Percentiles rank a stretch among this genome's conserved stretches.
These are phyloP conservation scores for Acidiella bohemica DNA, from an alignment of 495 filamentous ascomycete species.

Conservation along the genomic window DNA sequence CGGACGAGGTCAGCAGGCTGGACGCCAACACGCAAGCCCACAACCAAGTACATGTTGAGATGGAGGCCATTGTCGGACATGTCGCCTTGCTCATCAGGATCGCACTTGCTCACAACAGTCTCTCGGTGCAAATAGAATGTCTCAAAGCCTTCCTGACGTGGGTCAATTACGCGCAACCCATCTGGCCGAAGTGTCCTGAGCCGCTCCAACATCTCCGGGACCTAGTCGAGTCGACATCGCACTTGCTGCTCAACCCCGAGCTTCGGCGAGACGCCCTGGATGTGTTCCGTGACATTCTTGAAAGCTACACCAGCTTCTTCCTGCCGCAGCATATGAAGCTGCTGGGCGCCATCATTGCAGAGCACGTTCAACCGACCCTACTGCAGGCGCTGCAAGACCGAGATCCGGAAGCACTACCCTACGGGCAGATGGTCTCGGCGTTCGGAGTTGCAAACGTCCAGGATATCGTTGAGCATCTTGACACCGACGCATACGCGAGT, in stretches of 20 bases:
- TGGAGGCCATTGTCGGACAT: slow-evolving; percentile 14
- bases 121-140: slow-evolving; percentile 2
- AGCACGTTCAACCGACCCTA: slow-evolving; percentile 7
- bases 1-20: slow-evolving; percentile 61
- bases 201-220: slow-evolving; percentile 42
- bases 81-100: slow-evolving; percentile 1
- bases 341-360: slow-evolving; percentile 39
- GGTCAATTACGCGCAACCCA: slow-evolving; percentile 53
- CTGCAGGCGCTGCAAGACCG: slow-evolving; percentile 5
- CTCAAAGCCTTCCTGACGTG: slow-evolving; percentile 37
- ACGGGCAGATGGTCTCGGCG: slow-evolving; percentile 14
- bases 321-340: slow-evolving; percentile 38
- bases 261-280: slow-evolving; percentile 48
- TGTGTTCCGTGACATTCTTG: slow-evolving; percentile 49
- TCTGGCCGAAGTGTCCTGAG: slow-evolving; percentile 38
- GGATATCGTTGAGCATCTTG: slow-evolving; percentile 11
- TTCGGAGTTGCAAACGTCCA: slow-evolving; percentile 15
- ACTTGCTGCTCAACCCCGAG: slow-evolving; percentile 40
- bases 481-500: not conserved
- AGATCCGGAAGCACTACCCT: slow-evolving; percentile 6
- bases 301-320: slow-evolving; percentile 51
- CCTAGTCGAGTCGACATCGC: slow-evolving; percentile 41
- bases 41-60: slow-evolving; percentile 6
- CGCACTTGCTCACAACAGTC: not conserved
- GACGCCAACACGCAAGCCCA: slow-evolving; percentile 33